A percentile compares a stretch with the other conserved stretches of the same genome.
phyloP scores from a whole-genome alignment of 2,329 filamentous ascomycete genomes.

The Cytospora paraplurivora region DNA sequence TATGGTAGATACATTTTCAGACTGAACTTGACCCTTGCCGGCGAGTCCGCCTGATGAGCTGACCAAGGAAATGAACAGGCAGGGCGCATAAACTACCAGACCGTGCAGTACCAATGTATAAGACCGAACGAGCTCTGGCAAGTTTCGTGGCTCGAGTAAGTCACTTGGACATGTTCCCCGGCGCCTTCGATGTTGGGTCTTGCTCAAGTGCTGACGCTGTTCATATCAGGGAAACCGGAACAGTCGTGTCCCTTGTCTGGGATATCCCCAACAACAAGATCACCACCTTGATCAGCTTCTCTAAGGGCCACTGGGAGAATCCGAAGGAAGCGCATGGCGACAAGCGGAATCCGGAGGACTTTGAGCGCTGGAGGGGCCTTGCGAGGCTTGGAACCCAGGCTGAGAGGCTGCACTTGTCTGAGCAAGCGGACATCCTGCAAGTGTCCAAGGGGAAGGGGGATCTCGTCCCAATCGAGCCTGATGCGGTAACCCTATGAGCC shows the following conservation, averaged over 20 bases:
- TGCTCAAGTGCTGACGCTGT: background rate
- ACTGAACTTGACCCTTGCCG: no score
- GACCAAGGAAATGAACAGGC: no score
- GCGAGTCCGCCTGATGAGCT: no score
- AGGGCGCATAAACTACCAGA: slow-evolving; percentile 52
- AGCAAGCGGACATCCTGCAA: slow-evolving; percentile 55
- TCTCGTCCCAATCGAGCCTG: slow-evolving; percentile 48
- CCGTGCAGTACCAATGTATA: slow-evolving; percentile 58
- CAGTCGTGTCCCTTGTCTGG: slow-evolving; percentile 57
- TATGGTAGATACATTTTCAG: slow-evolving; percentile 48
- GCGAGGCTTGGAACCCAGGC: slow-evolving; percentile 52
- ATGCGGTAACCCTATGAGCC: slow-evolving; percentile 27
- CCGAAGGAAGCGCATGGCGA: slow-evolving; percentile 54
- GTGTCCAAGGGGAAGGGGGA: slow-evolving; percentile 52
- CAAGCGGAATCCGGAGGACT: slow-evolving; percentile 53
- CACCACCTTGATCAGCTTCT: slow-evolving; percentile 56
- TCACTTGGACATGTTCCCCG: background rate
- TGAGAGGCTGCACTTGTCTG: slow-evolving; percentile 53
- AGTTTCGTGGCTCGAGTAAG: slow-evolving; percentile 53
- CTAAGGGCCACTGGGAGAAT: slow-evolving; percentile 58
- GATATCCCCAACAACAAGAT: slow-evolving; percentile 53
- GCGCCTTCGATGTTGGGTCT: no score
- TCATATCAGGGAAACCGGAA: slow-evolving; percentile 51
- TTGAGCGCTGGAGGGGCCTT: slow-evolving; percentile 53
- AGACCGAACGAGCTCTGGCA: slow-evolving; percentile 61